These are phyloP conservation scores for Meyerozyma smithsonii DNA, from an alignment of 1,139 yeast genomes.

Conservation along the genomic window DNA sequence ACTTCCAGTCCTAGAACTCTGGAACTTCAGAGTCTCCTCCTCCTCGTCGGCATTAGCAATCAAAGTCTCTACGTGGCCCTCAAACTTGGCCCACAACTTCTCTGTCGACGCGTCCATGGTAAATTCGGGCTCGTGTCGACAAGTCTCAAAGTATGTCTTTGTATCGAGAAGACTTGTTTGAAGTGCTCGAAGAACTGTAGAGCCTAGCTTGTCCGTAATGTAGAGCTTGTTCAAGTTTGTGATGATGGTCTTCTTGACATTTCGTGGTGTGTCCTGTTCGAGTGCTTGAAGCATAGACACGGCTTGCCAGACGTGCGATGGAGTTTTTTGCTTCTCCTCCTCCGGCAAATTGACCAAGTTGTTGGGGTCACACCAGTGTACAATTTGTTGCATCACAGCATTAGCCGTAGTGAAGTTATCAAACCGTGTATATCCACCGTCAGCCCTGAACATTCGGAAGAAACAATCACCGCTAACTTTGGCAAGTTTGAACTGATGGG, in stretches of 20 bases:
- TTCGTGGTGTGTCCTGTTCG: slow-evolving; percentile 49
- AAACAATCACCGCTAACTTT: slow-evolving; percentile 65
- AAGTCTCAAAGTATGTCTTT: slow-evolving; percentile 19
- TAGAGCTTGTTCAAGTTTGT: slow-evolving; percentile 47
- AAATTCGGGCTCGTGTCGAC: slow-evolving; percentile 25
- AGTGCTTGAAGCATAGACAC: slow-evolving; percentile 50
- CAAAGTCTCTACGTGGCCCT: slow-evolving; percentile 22
- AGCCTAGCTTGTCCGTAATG: slow-evolving; percentile 26
- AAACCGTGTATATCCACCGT: slow-evolving; percentile 25
- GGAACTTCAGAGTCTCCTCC: slow-evolving; percentile 2
- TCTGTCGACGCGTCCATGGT: slow-evolving; percentile 39
- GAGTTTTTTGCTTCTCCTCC: slow-evolving; percentile 35
- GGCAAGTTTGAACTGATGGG: slow-evolving; percentile 68
- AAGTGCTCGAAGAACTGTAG: slow-evolving; percentile 28
- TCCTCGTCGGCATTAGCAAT: slow-evolving; percentile 21
- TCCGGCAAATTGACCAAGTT: slow-evolving; percentile 53
- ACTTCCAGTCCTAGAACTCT: slow-evolving; percentile 7
- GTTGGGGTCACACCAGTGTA: slow-evolving; percentile 84
- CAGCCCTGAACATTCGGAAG: slow-evolving; percentile 46
- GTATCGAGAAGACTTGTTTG: slow-evolving; percentile 33
- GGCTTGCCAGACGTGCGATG: slow-evolving; percentile 57
- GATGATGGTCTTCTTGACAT: slow-evolving; percentile 52
- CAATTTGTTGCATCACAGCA: slow-evolving; percentile 66
- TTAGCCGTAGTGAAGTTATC: slow-evolving; percentile 46
- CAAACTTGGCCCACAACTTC: slow-evolving; percentile 46